These are phyloP conservation scores for Sphenostylis stenocarpa DNA, from an alignment of 306 rosid species.

Conservation along the genomic window DNA sequence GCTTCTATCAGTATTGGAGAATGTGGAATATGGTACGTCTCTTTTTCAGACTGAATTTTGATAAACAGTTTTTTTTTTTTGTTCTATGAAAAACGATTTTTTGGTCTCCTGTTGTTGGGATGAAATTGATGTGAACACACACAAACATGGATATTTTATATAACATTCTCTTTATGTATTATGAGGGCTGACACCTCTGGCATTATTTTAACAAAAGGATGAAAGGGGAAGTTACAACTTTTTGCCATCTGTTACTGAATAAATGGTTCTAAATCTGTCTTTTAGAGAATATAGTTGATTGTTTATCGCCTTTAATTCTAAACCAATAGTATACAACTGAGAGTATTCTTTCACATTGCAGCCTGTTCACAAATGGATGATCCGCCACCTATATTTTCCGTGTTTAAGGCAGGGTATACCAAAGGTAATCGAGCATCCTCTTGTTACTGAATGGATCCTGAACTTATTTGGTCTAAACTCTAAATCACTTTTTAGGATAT, in stretches of 20 bases:
- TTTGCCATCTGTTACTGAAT: neutral
- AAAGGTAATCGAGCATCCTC: conserved; percentile 56
- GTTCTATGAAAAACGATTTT: neutral
- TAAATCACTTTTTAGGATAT: neutral
- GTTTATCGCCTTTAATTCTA: conserved; percentile 6
- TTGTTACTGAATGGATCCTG: neutral
- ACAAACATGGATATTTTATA: neutral
- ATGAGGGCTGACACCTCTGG: conserved; percentile 4
- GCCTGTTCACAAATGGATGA: conserved; percentile 99
- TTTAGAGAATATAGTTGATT: neutral
- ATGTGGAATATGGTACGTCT: conserved; percentile 96
- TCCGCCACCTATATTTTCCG: conserved; percentile 92
- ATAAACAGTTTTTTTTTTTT: conserved; percentile 5
- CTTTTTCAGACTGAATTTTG: conserved; percentile 16
- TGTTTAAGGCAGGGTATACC: conserved; percentile 80
- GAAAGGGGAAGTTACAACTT: conserved; percentile 10
- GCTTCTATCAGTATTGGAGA: conserved; percentile 90
- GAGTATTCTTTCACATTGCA: conserved; percentile 38
- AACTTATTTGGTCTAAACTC: neutral
- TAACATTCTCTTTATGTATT: neutral
- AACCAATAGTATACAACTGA: conserved; percentile 31
- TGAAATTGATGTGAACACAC: conserved; percentile 7
- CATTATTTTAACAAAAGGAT: conserved; percentile 20
- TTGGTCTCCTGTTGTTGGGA: neutral
- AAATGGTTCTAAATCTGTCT: conserved; percentile 22